A percentile compares a stretch with the other conserved stretches of the same genome.
phyloP scores from a whole-genome alignment of 192 early-diverging fungal species.

The Rhizophlyctis rosea region DNA sequence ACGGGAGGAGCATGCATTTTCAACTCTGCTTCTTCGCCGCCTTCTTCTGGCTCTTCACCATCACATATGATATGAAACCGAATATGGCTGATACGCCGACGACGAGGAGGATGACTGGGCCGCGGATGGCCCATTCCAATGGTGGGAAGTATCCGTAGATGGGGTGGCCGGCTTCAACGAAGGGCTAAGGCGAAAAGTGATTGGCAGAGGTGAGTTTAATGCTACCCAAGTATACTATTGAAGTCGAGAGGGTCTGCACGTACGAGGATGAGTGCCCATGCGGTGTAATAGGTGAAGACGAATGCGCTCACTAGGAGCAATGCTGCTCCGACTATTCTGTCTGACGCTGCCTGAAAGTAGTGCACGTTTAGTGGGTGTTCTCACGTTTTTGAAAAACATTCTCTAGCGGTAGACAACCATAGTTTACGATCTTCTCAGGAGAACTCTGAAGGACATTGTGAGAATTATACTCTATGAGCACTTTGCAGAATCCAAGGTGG shows the following conservation, averaged over 20 bases:
- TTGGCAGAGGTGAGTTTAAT: neutral
- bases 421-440: no score
- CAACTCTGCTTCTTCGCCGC: slow-evolving; percentile 58
- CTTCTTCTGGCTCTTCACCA: slow-evolving; percentile 78
- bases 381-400: no score
- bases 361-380: no score
- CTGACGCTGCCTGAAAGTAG: slow-evolving; percentile 32
- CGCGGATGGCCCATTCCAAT: slow-evolving; percentile 80
- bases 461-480: no score
- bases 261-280: slow-evolving; percentile 88
- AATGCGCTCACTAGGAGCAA: slow-evolving; percentile 65
- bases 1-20: no score
- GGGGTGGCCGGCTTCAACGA: slow-evolving; percentile 42
- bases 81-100: slow-evolving; percentile 71
- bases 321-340: slow-evolving; percentile 76
- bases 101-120: slow-evolving; percentile 79
- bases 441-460: no score
- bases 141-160: slow-evolving; percentile 76
- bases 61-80: slow-evolving; percentile 78
- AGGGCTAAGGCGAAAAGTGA: slow-evolving; percentile 11
- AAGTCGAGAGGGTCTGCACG: neutral
- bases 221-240: neutral
- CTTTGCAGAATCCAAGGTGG: no score
- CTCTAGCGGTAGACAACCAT: no score
- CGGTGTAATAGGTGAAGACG: slow-evolving; percentile 85